phyloP scores from a whole-genome alignment of 441 rosid species.

The Metrosideros polymorpha region DNA sequence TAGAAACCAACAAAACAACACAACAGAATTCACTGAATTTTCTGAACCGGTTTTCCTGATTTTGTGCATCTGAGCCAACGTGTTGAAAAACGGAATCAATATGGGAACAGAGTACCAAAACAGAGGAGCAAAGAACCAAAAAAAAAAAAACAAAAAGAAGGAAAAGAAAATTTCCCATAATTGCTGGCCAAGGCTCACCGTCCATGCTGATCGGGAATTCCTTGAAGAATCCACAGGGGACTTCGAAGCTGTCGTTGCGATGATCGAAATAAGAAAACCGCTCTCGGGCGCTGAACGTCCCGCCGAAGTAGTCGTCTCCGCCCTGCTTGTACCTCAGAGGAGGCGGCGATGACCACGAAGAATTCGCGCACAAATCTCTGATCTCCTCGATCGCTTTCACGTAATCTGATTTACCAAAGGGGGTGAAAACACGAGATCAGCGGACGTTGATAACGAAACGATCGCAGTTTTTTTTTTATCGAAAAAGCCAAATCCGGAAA shows the following conservation, averaged over 20 bases:
- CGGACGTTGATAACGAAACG: background rate
- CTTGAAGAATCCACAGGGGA: constrained; percentile 83
- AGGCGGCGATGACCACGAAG: constrained; percentile 5
- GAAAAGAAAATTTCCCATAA: background rate
- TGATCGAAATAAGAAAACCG: constrained; percentile 57
- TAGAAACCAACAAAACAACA: background rate
- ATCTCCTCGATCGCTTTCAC: constrained; percentile 48
- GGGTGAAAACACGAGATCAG: background rate
- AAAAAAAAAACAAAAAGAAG: background rate
- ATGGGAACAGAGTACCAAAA: background rate
- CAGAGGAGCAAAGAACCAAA: background rate
- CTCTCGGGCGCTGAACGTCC: constrained; percentile 37
- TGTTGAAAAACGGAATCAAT: background rate
- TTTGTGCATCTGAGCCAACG: background rate
- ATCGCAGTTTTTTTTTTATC: background rate
- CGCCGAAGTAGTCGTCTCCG: constrained; percentile 45
- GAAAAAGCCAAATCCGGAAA: background rate
- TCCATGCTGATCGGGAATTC: constrained; percentile 46
- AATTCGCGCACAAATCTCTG: constrained; percentile 25
- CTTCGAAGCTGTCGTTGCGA: constrained; percentile 19
- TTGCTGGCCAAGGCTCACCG: constrained; percentile 31
- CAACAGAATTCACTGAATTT: background rate
- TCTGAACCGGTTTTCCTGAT: background rate
- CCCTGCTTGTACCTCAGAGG: constrained; percentile 46
- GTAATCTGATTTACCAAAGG: constrained; percentile 38